Evolutionary conservation across 2,329 filamentous ascomycete genomes (phyloP).

Genomic region (Aspergillus pseudotamarii): DNA sequence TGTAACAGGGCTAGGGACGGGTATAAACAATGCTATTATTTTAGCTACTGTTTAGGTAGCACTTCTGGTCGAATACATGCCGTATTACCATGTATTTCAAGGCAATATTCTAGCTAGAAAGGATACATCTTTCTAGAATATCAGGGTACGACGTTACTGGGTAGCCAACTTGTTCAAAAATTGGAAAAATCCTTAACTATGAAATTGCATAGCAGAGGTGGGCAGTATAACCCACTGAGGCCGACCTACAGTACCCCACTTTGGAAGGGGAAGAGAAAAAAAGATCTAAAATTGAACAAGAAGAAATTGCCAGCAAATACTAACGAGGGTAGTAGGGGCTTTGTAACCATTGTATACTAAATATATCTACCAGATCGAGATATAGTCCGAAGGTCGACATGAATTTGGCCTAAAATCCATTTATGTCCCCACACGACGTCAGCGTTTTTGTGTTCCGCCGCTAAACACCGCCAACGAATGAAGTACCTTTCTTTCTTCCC

Average conservation of each 20-base stretch:
- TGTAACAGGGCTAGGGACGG: neutral
- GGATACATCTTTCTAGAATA: neutral
- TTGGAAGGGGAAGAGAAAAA: neutral
- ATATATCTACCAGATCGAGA: neutral
- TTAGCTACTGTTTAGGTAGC: neutral
- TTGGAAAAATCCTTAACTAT: neutral
- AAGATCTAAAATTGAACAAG: neutral
- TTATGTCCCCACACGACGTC: slow-evolving; percentile 31
- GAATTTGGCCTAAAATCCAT: slow-evolving; percentile 10
- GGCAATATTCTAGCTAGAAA: neutral
- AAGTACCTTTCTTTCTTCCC: slow-evolving; percentile 6
- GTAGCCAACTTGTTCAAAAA: neutral
- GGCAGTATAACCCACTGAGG: neutral
- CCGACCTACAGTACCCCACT: neutral
- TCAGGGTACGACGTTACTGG: neutral
- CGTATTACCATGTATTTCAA: neutral
- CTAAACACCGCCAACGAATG: slow-evolving; percentile 22
- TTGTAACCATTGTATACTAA: neutral
- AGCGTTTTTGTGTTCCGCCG: slow-evolving; percentile 28
- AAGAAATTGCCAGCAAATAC: neutral
- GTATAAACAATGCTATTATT: neutral
- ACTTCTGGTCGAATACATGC: neutral
- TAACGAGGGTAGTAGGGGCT: neutral
- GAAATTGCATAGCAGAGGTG: neutral
- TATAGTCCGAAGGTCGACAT: neutral